phyloP scores from a whole-genome alignment of 2,329 filamentous ascomycete species.

The Botrytis hyacinthi region DNA sequence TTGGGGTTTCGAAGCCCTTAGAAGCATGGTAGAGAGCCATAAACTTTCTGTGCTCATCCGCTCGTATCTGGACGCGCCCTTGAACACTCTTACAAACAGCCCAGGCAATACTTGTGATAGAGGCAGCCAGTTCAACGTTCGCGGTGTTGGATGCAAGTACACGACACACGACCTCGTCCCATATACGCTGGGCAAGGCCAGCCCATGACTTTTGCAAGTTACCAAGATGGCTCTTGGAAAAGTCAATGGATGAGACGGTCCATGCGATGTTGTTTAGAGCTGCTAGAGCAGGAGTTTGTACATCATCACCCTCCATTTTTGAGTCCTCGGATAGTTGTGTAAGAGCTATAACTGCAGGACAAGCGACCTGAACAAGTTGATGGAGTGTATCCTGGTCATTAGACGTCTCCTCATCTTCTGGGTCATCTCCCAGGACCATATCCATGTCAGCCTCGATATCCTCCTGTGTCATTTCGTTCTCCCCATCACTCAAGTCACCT shows the following conservation, averaged over 20 bases:
- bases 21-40: conserved; percentile 64
- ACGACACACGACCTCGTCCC: conserved; percentile 54
- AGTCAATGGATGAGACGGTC: conserved; percentile 62
- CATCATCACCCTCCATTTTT: conserved; percentile 40
- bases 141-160: conserved; percentile 60
- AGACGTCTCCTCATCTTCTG: conserved; percentile 43
- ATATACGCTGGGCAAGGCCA: conserved; percentile 54
- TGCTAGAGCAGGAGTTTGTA: conserved; percentile 56
- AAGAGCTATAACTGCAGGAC: conserved; percentile 34
- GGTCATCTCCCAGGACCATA: conserved; percentile 52
- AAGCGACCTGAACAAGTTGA: conserved; percentile 34
- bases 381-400: conserved; percentile 35
- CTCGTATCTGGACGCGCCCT: conserved; percentile 48
- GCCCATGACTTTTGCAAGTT: conserved; percentile 54
- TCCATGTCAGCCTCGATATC: conserved; percentile 65
- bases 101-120: conserved; percentile 65
- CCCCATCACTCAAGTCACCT: conserved; percentile 42
- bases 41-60: conserved; percentile 60
- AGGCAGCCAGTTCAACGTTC: conserved; percentile 59
- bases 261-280: conserved; percentile 67
- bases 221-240: conserved; percentile 51
- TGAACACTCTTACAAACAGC: conserved; percentile 58
- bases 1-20: conserved; percentile 39
- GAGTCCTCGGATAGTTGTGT: conserved; percentile 22
- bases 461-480: conserved; percentile 52